Evolutionary conservation across 768 basidiomycete species (phyloP), one percentile per base, ranked within the genome.

Genomic region (Coprinellus micaceus): DNA sequence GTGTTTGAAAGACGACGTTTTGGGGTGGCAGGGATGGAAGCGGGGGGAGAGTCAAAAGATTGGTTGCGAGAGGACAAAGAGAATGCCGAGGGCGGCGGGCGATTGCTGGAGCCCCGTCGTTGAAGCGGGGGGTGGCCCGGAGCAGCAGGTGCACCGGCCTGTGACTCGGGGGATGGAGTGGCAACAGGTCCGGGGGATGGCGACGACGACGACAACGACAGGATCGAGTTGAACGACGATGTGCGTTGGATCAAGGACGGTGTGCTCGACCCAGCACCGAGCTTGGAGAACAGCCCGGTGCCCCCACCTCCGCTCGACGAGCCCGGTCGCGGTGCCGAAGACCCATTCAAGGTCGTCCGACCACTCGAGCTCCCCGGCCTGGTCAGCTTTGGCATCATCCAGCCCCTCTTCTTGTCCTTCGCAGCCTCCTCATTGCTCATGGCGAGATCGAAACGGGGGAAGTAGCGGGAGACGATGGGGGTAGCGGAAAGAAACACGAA

Each of bases 371-470:
- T 70, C 41, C 68, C 64, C 7, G 73, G 68, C 39, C 73, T 61
- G 13, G 75, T 67, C 19, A 74, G 68, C 60, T 72, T 74, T n/a
- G n/a, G n/a, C n/a, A n/a, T n/a, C 40, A 71, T 62, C 75, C 77
- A 77, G 46, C 63, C 64, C 50, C 62, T 63, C 44, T 74, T 70
- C 60, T 63, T 70, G 57, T 72, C 69, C 36, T 63, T 53, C 19
- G 51, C 49, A 17, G 58, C 39, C 50, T 64, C 55, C 59, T 61
- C 60, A 48, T 57, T 57, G 43, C 57, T 61, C 60, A 64, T 64
- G 57, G 6, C 7, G 33, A 33, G 33, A 13, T 6, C 33, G 33
- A 33, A 33, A 33, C 33, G 33, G 33, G 13, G 33, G 33, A 13
- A 6, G 54, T 64, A 66, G 64, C 7, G 66, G 56, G 30, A 12